These are phyloP conservation scores for Cinnamomum chago DNA, from an alignment of 164 flowering plant species.

Conservation along the genomic window DNA sequence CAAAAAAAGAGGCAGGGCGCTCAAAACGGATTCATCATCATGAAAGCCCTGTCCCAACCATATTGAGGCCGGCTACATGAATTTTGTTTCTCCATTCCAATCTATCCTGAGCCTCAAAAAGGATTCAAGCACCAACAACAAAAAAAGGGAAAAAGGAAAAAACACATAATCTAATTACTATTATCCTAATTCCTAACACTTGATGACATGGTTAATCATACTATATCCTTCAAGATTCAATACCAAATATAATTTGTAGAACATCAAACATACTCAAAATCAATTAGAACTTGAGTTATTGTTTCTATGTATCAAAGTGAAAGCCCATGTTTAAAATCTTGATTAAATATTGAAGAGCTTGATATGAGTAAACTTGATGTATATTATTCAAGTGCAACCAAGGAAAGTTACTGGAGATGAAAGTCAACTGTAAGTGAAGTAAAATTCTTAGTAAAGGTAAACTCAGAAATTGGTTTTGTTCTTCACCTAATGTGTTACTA, in stretches of 20 bases:
- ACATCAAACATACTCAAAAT: background rate
- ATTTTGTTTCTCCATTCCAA: too few species aligned
- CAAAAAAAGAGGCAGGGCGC: too few species aligned
- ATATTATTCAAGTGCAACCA: background rate
- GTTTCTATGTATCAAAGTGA: background rate
- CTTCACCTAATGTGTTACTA: background rate
- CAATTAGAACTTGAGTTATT: too few species aligned
- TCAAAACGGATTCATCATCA: too few species aligned
- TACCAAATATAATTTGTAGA: background rate
- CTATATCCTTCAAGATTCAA: background rate
- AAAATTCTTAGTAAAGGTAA: background rate
- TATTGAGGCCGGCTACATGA: too few species aligned
- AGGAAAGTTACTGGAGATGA: background rate
- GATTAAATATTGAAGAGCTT: background rate
- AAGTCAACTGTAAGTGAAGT: background rate
- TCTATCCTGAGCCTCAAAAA: too few species aligned
- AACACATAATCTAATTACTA: too few species aligned
- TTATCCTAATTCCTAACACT: background rate
- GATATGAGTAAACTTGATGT: constrained; percentile 1
- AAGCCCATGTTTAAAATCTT: background rate
- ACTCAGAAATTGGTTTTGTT: background rate
- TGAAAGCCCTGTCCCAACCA: too few species aligned
- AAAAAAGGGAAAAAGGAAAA: too few species aligned
- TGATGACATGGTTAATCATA: background rate
- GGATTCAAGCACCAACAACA: too few species aligned